Evolutionary conservation across 2,329 filamentous ascomycete genomes (phyloP), one percentile per base, ranked within the genome.

Genomic region (Calonectria hawksworthii): DNA sequence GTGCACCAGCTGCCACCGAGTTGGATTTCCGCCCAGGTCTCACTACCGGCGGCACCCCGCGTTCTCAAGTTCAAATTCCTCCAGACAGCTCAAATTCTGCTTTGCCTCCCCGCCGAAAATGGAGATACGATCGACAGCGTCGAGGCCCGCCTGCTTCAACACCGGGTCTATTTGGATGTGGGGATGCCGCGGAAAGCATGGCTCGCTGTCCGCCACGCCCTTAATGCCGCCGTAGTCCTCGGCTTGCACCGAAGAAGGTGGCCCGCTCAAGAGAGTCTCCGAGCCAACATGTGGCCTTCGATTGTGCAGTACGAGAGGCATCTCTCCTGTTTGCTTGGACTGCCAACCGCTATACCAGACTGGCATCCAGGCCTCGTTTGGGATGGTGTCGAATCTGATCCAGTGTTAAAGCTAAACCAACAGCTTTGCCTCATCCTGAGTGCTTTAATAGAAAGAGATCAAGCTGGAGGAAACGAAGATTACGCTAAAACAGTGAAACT

Each of bases 121-220:
- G 72, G 85, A 85, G 30, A 83, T 59, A 86, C 21, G 1, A 77
- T 91, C 0, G 87, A 91, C 65, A 88, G 88, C 4, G 85, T 92
- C 71, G 89, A 92, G 79, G 89, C 87, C 65, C 84, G 89, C 52
- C 83, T 88, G 64, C 80, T 92, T 16, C 84, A 88, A 51, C 84
- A 86, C 16, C 91, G 91, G 78, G 86, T 89, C 75, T 88, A 90
- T 75, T 83, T 90, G 67, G 89, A 91, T 72, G 87, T 90, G 74
- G 91, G 90, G 3, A 87, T 88, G 52, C 90, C 91, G 14, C 87
- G 89, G 44, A 86, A 88, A 75, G 87, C 89, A 1, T 92, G 90
- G 91, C 83, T 90, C 7, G 81, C 86, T 11, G 85, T 86, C 51
- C 87, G 90, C 16, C 86, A 87, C 51, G 90, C 87, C 4, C 83